Evolutionary conservation across 192 early-diverging fungal species (phyloP), one percentile per base, ranked within the genome.

Genomic region (Jimgerdemannia lactiflua): DNA sequence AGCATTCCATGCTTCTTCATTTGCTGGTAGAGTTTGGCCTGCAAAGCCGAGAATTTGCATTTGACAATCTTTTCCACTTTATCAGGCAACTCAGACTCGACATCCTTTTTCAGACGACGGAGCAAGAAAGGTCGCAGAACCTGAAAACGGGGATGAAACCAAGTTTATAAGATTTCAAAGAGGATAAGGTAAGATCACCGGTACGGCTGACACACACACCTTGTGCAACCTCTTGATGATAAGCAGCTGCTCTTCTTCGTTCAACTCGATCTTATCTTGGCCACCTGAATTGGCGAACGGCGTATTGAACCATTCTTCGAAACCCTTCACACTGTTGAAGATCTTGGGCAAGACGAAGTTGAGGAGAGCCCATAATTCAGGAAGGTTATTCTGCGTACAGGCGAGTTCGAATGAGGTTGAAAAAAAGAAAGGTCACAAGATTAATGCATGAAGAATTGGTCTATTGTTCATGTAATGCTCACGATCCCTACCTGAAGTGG

Each of bases 221-320:
- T 98, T 98, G 82, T 99, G 98, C 71, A 99, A 86, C 78, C 98
- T 93, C 77, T 91, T 89, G 79, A 99, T 99, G 75, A 99, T 93
- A 75, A 99, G 89, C 43, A 99, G 88, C 65, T 93, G 89, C 84
- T 99, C 98, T 93, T 99, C 98, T 91, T 99, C 98, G 86, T 94
- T 99, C 18, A 99, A 88, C 70, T 91, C 95, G 66, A 97, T 93
- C 67, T 91, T 92, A 71, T 96, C 95, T 73, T 98, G 92, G 41
- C 92, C 92, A 71, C 89, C 91, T 42, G 89, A 81, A 64, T 85
- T 90, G 18, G 92, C 85, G 76, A 99, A 98, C 8, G 97, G 97
- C 10, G 96, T 94, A 78, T 95, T 98, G 90, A 99, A 99, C 97
- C 97, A 99, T 77, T 99, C 97, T 79, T 98, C 98, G 84, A 99